Base-by-base conservation (phyloP, 306 rosid genomes). In the Trichosanthes cucumerina region DNA sequence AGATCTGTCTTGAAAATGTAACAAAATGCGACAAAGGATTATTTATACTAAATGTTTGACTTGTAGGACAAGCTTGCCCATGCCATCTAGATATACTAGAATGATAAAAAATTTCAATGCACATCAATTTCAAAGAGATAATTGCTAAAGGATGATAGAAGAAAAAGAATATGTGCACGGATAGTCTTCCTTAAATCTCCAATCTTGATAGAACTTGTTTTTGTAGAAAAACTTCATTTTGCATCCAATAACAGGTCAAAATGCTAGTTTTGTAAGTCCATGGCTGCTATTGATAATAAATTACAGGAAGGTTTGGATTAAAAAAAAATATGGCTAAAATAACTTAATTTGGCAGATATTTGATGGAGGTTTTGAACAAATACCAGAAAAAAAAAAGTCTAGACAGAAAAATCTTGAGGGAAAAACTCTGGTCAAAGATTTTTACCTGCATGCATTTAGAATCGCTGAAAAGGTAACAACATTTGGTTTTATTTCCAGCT, bases 401-500 rank as follows among this genome's bases (percentile, higher is more conserved):
- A 47, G 33, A 74, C 31, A 31, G 62, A 9, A 49, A 9, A 49
- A 31, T 28, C 28, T 34, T 49, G 31, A 50, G 10, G 19, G 63
- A 52, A 9, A 72, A 41, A 77, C 81, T 52, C 39, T 38, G 36
- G 36, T 49, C 49, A 64, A 46, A 75, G 46, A 66, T 24, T 44
- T 6, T 47, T 86, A 95, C 99, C 99, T 92, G 99, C 99, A 92
- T 47, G 96, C 97, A 82, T 92, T 95, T 84, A 95, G 81, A 80
- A 90, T 95, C 57, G 97, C 99, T 3, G 98, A 95, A 80, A 89
- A 89, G 50, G 89, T 89, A 72, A 89, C 88, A 21, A 89, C 90
- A 47, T 89, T 89, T 18, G 89, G 90, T 64, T 89, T 89, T 70
- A 89, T 89, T 71, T 89, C 86, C 41, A 85, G 82, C 70, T 80